Base-by-base conservation (phyloP, 2,329 filamentous ascomycete genomes). In the Aspergillus awamori region DNA sequence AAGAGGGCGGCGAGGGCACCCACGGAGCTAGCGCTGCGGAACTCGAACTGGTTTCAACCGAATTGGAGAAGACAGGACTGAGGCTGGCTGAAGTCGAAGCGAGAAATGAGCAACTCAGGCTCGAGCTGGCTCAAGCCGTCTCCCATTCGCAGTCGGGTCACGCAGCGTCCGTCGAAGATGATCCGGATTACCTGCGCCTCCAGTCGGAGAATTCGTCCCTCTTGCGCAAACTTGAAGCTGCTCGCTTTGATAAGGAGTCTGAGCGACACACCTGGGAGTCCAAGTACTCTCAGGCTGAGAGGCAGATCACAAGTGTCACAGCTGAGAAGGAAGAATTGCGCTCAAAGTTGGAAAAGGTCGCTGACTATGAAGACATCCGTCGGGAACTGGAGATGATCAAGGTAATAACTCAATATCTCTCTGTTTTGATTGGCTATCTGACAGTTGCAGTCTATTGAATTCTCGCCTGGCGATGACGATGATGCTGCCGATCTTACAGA, bases 361-460 rank as follows among this genome's bases (percentile, higher is more conserved):
- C 87, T 67, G 95, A 99, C 75, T 99, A 99, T 74, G 93, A 98
- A 36, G 94, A 98, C 61, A 87, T 99, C 52, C 97, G 95, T 78
- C 91, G 96, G 66, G 96, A 99, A 77, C 84, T 99, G 3, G 94
- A 98, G 71, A 93, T 98, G 63, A 86, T 99, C 63, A 97, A 97
- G 75, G 84, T 84, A 72, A 61, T 72, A 66, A 36, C 15, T 48
- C 20, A 13, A 17, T 11, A 41, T 4, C 17, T 8, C 30, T 39
- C 8, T 10, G 5, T 4, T 8, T 4, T 17, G 20, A 41, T 28
- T 22, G 26, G 45, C 48, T 45, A 30, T 15, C 68, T 68, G 61
- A 63, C 36, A 30, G 53, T 15, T 38, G 8, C 61, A 86, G 85
- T 96, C 94, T 67, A 97, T 99, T 69, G 95, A 99, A 74, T 97